Base-by-base conservation (phyloP, 805 yeast genomes). In the Dipodascus geniculatus region DNA sequence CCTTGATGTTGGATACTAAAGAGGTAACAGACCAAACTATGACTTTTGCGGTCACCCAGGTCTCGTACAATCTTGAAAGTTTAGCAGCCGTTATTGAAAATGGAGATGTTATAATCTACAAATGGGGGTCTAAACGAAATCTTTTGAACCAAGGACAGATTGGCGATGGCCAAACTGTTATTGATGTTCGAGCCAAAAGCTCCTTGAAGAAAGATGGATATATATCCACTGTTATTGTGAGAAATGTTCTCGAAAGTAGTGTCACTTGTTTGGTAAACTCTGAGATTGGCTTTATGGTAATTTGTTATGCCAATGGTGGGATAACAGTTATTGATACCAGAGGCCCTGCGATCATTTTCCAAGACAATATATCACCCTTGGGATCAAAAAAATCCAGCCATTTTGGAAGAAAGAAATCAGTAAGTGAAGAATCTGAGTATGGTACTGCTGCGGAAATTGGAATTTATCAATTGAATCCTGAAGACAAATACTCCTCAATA, bases 261-360 rank as follows among this genome's bases (percentile, higher is more conserved):
- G 82, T 86, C 8, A 72, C 90, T 0, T 77, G 86, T 1, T 56
- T 90, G 50, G 74, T 77, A 53, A 78, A 85, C 65, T 82, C 90
- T 56, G 77, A 83, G 57, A 74, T 88, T 50, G 96, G 96, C 0
- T 90, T 93, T 70, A 86, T 85, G 6, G 93, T 85, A 0, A 72
- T 87, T 47, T 95, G 86, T 0, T 88, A 85, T 65, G 76, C 76
- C 49, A 76, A 82, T 14, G 97, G 98, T n/a, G 74, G 80, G 35
- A 57, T 91, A 17, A 68, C 83, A 1, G 81, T 91, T 0, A 70
- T 90, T 55, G 97, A 91, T 68, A 73, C 86, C 53, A 74, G 96
- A 22, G 72, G 82, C 2, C 90, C 90, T 0, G 88, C 87, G 0
- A 68, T 82, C 3, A 82, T 85, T 23, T 72, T 70, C 55, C 3